Conservation (phyloP, 805 yeast genomes). For the Schwanniomyces pseudopolymorphus region DNA sequence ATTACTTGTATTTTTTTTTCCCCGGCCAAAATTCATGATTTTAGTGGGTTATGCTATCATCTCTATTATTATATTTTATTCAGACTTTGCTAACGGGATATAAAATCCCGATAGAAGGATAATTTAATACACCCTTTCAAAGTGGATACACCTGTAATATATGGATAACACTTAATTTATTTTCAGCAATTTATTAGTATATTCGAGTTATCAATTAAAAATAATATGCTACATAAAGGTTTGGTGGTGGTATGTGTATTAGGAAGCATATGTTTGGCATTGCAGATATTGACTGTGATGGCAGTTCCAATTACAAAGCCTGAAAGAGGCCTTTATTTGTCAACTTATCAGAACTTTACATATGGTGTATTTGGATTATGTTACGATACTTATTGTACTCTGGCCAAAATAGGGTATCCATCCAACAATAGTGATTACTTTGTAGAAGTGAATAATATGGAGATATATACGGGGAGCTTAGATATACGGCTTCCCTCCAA, state of each 20-base stretch:
- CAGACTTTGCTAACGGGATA: neutral
- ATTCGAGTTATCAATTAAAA: neutral
- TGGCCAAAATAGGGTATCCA: constrained; percentile 38
- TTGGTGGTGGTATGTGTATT: constrained; percentile 24
- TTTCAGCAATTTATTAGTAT: neutral
- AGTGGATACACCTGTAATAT: neutral
- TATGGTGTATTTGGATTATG: constrained; percentile 48
- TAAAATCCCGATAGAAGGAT: neutral
- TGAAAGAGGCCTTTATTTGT: constrained; percentile 24
- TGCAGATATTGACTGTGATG: constrained; percentile 41
- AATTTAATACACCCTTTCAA: neutral
- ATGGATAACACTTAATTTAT: neutral
- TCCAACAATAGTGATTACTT: constrained; percentile 16
- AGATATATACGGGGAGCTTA: constrained; percentile 8
- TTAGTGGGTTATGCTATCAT: neutral
- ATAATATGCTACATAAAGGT: constrained; percentile 18
- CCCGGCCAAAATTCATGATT: no score
- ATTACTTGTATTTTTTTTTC: no score
- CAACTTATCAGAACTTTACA: constrained; percentile 29
- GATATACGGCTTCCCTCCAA: constrained; percentile 40
- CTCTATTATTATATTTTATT: neutral
- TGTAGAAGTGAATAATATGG: constrained; percentile 4
- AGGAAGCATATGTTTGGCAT: constrained; percentile 24
- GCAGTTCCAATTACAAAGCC: constrained; percentile 39
- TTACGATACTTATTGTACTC: constrained; percentile 27